Conservation (phyloP, 73 alveolate genomes). For the Blepharisma japonicum region DNA sequence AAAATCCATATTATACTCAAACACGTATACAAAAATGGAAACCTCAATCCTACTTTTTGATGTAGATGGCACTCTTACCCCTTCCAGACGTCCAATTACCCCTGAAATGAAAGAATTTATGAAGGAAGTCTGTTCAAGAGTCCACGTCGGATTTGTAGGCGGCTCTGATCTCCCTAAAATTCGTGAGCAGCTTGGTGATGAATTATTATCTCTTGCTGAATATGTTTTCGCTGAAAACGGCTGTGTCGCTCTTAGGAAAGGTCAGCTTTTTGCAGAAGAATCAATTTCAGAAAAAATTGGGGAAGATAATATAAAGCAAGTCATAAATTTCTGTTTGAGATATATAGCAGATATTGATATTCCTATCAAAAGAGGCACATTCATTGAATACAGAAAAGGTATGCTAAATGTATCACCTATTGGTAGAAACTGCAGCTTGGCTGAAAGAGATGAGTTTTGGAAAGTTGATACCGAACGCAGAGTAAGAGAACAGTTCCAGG, state of each 20-base stretch:
- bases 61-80: constrained; percentile 94
- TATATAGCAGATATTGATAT: constrained; percentile 87
- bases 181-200: constrained; percentile 72
- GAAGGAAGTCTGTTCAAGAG: constrained; percentile 43
- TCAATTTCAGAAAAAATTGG: constrained; percentile 66
- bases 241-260: constrained; percentile 54
- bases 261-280: constrained; percentile 56
- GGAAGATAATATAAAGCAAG: constrained; percentile 65
- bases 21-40: constrained; percentile 34
- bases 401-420: constrained; percentile 92
- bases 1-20: constrained; percentile 11
- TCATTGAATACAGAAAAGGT: constrained; percentile 93
- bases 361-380: constrained; percentile 96
- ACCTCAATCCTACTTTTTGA: constrained; percentile 81
- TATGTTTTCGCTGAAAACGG: constrained; percentile 92
- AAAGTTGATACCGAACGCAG: constrained; percentile 71
- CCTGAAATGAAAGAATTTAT: constrained; percentile 79
- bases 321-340: constrained; percentile 81
- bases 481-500: constrained; percentile 73
- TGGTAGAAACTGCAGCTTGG: constrained; percentile 91
- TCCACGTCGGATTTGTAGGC: constrained; percentile 90
- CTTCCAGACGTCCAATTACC: constrained; percentile 71
- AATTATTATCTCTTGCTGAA: constrained; percentile 54
- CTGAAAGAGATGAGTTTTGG: constrained; percentile 92
- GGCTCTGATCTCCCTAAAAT: constrained; percentile 89